Evolutionary conservation across 805 yeast genomes (phyloP), one percentile per base, ranked within the genome.

Genomic region (Candida maltosa): DNA sequence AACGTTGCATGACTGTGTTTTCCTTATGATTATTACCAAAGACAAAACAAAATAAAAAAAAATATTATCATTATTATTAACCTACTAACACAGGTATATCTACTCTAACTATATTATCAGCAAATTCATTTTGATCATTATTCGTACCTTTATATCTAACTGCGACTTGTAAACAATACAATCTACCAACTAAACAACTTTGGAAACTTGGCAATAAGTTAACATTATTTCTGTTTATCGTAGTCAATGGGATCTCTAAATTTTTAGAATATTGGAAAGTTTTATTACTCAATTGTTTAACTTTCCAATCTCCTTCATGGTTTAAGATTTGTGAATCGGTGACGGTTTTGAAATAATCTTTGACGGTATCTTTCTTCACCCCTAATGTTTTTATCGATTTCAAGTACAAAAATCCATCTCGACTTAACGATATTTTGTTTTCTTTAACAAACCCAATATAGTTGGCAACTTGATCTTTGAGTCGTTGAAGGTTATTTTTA

Each of bases 171-270:
- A 78, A 54, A 40, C 74, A 65, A 51, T 82, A 80, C 12, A 71
- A 53, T 49, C 87, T 65, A 4, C 80, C 72, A n/a, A 79, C 62
- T 37, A 76, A 56, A 54, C 87, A 82, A 32, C 70, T 72, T 45
- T 80, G 85, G 52, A 80, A 81, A 36, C 70, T 70, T 1, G 87
- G 87, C 12, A 77, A 52, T 36, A 82, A 51, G 1, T 79, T 76
- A 31, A 73, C 67, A 31, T 58, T 58, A 25, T 72, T 62, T 35
- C 71, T 70, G 30, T 69, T 65, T 21, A 55, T 45, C 15, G 70
- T 54, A 22, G 60, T 55, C 34, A 78, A 45, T 14, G 75, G 74
- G 3, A 76, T 48, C 2, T 50, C 51, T 3, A 78, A 26, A 37
- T 58, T 25, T 46, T 60, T 58, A 1, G 39, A 20, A 67, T 65